Evolutionary conservation across 371 early-diverging fungal genomes (phyloP), one percentile per base, ranked within the genome.

Genomic region (Mycotypha africana): DNA sequence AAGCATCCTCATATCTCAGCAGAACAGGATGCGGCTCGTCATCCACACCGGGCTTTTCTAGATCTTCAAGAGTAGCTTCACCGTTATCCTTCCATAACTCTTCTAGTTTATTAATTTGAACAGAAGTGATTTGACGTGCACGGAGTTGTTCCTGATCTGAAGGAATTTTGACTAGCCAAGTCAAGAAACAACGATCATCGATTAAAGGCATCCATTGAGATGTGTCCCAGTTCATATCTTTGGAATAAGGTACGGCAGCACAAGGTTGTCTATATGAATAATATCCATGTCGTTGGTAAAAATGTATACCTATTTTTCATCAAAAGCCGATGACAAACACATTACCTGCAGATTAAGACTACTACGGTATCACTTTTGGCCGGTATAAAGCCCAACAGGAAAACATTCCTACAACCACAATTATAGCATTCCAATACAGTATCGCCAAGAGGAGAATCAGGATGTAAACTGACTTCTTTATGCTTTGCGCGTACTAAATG

Each of bases 331-430:
- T n/a, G n/a, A n/a, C n/a, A n/a, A n/a, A n/a, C n/a, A 5, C 40
- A 50, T 51, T 74, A 91, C 90, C 94, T 77, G 78, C 98, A 98
- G 36, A 98, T 81, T 24, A 98, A 67, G 4, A 98, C 97, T 1
- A 98, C 97, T 0, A 98, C 97, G 0, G 95, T 93, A 60, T 96
- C 96, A 35, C 87, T 83, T 65, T 98, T 98, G 15, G 98, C 98
- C 3, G 98, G 97, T 51, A 97, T 96, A 57, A 96, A 98, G 0
- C 98, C 99, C 20, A 99, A 82, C 47, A 94, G 75, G 58, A 99
- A 99, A 14, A 95, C 88, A 58, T 99, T 99, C 35, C 90, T 78
- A 54, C 86, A 89, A 12, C 95, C 94, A 68, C 99, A 99, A 67
- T 93, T 89, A 67, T 93, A 97, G 67, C 98, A 99, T 64, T 97